Evolutionary conservation across 2,329 filamentous ascomycete species (phyloP).

Genomic region (Cladosporium sp.): DNA sequence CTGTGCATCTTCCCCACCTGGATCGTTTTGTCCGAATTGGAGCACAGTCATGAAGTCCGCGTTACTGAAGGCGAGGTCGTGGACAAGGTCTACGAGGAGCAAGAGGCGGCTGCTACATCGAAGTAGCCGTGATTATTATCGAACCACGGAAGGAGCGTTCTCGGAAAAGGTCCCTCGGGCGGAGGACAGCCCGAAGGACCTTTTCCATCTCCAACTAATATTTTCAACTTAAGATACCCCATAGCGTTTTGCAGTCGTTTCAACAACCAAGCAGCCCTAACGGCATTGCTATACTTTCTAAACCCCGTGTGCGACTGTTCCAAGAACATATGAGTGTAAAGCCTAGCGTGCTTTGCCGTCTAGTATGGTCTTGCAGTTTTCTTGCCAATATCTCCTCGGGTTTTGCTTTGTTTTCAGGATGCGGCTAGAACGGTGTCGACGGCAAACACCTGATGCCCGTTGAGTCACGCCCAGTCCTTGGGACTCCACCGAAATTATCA

Average conservation of each 20-base stretch:
- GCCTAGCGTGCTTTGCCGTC: too few species aligned
- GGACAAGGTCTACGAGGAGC: neutral
- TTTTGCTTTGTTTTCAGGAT: neutral
- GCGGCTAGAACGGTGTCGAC: conserved; percentile 1
- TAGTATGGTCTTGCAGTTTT: too few species aligned
- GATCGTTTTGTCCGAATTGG: conserved; percentile 31
- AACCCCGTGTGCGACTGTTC: too few species aligned
- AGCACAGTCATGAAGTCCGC: conserved; percentile 28
- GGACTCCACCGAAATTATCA: neutral
- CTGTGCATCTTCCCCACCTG: conserved; percentile 32
- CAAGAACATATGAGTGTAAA: too few species aligned
- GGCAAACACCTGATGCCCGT: neutral
- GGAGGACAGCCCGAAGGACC: neutral
- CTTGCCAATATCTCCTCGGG: neutral
- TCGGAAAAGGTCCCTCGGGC: neutral
- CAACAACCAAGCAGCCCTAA: conserved; percentile 9
- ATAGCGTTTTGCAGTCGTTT: conserved; percentile 10
- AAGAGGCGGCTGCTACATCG: neutral
- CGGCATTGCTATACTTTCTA: conserved; percentile 1
- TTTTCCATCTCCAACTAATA: too few species aligned
- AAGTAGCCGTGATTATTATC: neutral
- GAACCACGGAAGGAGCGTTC: neutral
- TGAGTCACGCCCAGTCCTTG: neutral
- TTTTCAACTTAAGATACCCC: conserved; percentile 11
- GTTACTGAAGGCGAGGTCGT: neutral